Base-by-base conservation (phyloP, 495 filamentous ascomycete species). In the Lophiotrema nucula region DNA sequence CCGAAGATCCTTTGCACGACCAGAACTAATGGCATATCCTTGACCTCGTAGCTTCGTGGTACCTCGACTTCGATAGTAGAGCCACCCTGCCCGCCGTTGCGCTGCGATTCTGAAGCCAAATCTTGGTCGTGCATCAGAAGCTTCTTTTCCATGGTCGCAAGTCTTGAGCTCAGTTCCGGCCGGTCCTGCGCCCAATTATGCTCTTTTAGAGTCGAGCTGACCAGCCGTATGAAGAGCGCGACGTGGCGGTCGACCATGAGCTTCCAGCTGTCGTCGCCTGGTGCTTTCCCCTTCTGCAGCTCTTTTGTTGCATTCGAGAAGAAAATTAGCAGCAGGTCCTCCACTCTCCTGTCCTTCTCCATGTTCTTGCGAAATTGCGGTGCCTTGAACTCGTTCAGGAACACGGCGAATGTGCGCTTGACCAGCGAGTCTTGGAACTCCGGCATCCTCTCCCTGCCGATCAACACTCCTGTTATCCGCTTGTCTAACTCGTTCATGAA, bases 51-150 rank as follows among this genome's bases (percentile, higher is more conserved):
- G 69, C 84, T 93, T 43, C 93, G 70, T 1, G 92, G 89, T 10
- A 88, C 83, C 25, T 86, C 77, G 6, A 89, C 88, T 69, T 96
- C 91, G 25, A 89, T 81, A 15, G 81, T 81, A 26, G 81, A 79
- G 33, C 83, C 80, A 16, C 78, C 81, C 15, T 74, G 64, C 46
- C 80, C 75, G 44, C 81, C 75, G 64, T 76, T 88, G 55, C 70
- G 74, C 65, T 63, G 76, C 67, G 77, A 69, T 49, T 77, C 74
- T 16, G 83, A 76, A 19, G 78, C 81, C 23, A 98, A 79, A 69
- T 96, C 90, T 70, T 96, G 89, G 67, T 98, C 93, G 69, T 97
- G 91, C n/a, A 86, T 83, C 59, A 99, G 79, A 35, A 99, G 82
- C 74, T 97, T 97, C 63, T 83, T 92, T 71, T 99, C 95, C 58